Conservation (phyloP, 495 filamentous ascomycete genomes). For the Ascodesmis nigricans region DNA sequence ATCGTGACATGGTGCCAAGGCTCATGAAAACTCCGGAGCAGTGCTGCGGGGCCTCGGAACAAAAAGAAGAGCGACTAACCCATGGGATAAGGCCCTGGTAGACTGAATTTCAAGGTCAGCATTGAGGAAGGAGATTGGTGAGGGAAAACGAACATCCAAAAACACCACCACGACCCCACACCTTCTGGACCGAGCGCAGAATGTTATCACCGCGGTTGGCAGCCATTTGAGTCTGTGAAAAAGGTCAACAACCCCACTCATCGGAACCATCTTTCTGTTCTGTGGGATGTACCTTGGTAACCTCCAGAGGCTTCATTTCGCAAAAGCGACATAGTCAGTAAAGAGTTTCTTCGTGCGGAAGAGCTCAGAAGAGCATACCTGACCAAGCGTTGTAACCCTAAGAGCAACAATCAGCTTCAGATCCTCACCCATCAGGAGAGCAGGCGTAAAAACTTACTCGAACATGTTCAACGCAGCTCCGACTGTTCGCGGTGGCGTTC, state of each 20-base stretch:
- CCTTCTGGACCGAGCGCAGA: conserved; percentile 51
- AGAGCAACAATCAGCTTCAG: conserved; percentile 5
- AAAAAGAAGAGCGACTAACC: conserved; percentile 24
- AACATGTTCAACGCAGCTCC: conserved; percentile 96
- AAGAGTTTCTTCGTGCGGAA: too few species aligned
- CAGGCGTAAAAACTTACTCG: conserved; percentile 37
- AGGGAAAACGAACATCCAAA: conserved; percentile 91
- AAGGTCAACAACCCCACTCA: conserved; percentile 6
- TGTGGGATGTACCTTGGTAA: conserved; percentile 52
- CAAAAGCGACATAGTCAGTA: too few species aligned
- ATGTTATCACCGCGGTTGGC: conserved; percentile 84
- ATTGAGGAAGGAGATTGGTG: too few species aligned
- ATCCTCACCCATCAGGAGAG: conserved; percentile 5
- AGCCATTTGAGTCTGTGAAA: conserved; percentile 68
- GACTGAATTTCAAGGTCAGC: too few species aligned
- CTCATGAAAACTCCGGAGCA: too few species aligned
- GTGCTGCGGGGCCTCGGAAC: conserved; percentile 6
- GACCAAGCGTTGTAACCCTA: conserved; percentile 70
- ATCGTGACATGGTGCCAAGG: too few species aligned
- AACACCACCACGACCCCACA: conserved; percentile 85
- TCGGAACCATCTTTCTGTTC: too few species aligned
- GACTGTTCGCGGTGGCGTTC: conserved; percentile 26
- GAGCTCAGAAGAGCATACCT: too few species aligned
- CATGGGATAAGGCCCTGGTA: conserved; percentile 99
- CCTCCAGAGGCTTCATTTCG: conserved; percentile 59